Base-by-base conservation (phyloP, 768 basidiomycete genomes). In the Mycena vitilis region DNA sequence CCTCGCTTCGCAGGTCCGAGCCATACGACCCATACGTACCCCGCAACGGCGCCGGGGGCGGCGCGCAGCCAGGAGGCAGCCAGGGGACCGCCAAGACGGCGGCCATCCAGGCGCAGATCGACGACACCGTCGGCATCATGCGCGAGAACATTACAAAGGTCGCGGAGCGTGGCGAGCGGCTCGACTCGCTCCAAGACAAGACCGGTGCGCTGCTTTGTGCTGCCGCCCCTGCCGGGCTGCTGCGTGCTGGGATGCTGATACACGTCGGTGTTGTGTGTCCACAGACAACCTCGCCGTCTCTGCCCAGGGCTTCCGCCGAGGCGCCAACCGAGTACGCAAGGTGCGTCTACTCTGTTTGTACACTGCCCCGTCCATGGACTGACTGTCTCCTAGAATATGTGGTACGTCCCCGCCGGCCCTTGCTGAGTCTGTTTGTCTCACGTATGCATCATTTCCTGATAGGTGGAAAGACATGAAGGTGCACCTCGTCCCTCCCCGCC, bases 391-490 rank as follows among this genome's bases (percentile, higher is more conserved):
- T 73, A 95, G 94, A 95, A 94, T 77, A 95, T 95, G 94, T 95
- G 94, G 94, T 94, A 88, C 82, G 92, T 53, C 57, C 47, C 62
- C 63, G 56, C 22, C n/a, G 22, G 11, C 37, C n/a, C 54, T 10
- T 12, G 54, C 54, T 56, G n/a, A 56, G 38, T 22, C 53, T 73
- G 56, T 20, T 25, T 42, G 37, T 58, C 59, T 56, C 18, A 12
- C 49, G 57, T 44, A 48, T 16, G 45, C 36, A 38, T 70, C 38
- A 48, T 59, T 70, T 68, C 13, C 20, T n/a, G 54, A 6, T 61
- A 95, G 94, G 94, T 96, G 95, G 95, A 96, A 98, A 79, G 96
- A 98, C 79, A 95, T 95, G 94, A 95, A 95, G 91, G 94, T 93
- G 65, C 58, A 84, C 78, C 30, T 23, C 45, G 57, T 68, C 25